phyloP scores from a whole-genome alignment of 176 grass and related monocot species.

The Lolium perenne region DNA sequence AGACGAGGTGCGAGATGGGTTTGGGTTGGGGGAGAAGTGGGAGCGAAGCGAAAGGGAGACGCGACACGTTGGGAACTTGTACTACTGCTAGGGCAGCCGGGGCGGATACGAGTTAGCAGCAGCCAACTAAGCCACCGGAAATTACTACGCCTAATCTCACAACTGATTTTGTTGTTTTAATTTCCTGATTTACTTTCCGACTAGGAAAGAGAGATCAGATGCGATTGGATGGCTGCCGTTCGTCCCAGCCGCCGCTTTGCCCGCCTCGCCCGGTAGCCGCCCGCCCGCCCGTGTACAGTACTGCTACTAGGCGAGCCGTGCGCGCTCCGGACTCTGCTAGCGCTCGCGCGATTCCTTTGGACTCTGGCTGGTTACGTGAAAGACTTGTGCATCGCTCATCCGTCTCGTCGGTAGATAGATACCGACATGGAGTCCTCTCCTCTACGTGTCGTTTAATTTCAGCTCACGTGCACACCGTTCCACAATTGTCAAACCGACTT shows the following conservation, averaged over 20 bases:
- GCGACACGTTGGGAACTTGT: conserved; percentile 6
- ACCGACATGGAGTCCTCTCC: background rate
- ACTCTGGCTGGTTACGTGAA: background rate
- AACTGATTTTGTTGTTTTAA: background rate
- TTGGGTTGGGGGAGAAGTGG: conserved; percentile 52
- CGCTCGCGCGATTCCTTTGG: background rate
- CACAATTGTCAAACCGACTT: background rate
- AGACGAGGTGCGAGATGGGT: conserved; percentile 45
- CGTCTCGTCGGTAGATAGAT: too few species aligned
- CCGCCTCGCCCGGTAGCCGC: background rate
- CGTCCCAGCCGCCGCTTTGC: conserved; percentile 41
- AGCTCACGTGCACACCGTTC: background rate
- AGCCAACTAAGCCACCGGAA: background rate
- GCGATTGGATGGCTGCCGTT: conserved; percentile 43
- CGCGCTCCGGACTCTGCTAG: background rate
- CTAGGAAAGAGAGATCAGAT: background rate
- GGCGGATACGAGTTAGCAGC: conserved; percentile 36
- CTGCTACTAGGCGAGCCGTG: background rate
- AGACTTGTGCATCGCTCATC: too few species aligned
- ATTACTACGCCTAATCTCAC: background rate
- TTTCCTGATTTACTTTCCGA: background rate
- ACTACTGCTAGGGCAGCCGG: conserved; percentile 26
- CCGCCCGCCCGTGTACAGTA: background rate
- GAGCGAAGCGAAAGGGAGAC: conserved; percentile 31
- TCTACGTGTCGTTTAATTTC: too few species aligned